Evolutionary conservation across 371 early-diverging fungal species (phyloP).

Genomic region (Saksenaea oblongispora): DNA sequence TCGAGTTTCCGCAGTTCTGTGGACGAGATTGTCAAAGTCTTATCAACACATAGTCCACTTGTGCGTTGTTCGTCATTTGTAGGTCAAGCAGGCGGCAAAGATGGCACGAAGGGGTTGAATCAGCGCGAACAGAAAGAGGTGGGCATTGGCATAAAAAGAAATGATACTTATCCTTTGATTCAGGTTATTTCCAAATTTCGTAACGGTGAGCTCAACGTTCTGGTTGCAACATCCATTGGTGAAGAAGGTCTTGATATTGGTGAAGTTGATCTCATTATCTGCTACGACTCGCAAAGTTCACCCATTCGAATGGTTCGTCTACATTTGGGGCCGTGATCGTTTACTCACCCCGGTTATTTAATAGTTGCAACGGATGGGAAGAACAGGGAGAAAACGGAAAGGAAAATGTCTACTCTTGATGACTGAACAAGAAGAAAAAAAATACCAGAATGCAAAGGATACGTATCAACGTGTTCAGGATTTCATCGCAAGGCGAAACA

Average conservation of each 20-base stretch:
- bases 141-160: neutral
- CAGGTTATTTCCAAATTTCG: constrained; percentile 61
- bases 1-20: constrained; percentile 87
- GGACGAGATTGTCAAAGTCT: constrained; percentile 73
- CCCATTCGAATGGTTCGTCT: constrained; percentile 76
- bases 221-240: constrained; percentile 92
- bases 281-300: constrained; percentile 86
- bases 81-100: constrained; percentile 74
- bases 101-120: constrained; percentile 67
- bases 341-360: neutral
- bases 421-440: constrained; percentile 78
- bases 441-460: constrained; percentile 61
- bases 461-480: constrained; percentile 63
- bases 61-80: constrained; percentile 78
- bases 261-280: constrained; percentile 92
- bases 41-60: constrained; percentile 69
- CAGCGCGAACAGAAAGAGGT: constrained; percentile 87
- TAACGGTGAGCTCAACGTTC: constrained; percentile 74
- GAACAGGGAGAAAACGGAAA: constrained; percentile 90
- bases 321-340: neutral
- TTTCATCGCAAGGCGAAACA: constrained; percentile 29
- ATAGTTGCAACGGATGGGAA: constrained; percentile 91
- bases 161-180: neutral
- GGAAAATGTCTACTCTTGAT: constrained; percentile 83
- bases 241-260: constrained; percentile 98